Evolutionary conservation across 2,329 filamentous ascomycete genomes (phyloP).

Genomic region (Arthrobotrys pseudoclavata): DNA sequence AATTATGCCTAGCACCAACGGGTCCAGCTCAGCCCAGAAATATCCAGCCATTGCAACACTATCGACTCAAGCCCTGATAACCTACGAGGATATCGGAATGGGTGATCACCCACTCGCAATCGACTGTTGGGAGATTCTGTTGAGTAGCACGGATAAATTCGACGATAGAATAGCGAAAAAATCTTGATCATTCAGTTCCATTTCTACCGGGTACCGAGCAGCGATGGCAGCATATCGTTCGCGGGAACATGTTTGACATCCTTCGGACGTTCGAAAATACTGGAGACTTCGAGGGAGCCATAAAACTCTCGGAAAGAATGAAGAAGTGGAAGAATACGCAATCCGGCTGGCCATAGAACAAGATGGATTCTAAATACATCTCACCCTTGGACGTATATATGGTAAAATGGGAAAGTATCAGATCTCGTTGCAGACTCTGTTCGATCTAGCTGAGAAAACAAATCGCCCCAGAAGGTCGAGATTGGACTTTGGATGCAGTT

Average conservation of each 20-base stretch:
- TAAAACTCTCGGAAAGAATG: neutral
- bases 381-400: neutral
- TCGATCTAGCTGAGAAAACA: neutral
- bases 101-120: neutral
- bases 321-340: neutral
- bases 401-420: neutral
- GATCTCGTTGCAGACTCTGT: neutral
- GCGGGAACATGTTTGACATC: neutral
- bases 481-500: neutral
- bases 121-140: neutral
- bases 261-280: neutral
- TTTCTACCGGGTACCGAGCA: too few species aligned
- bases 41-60: neutral
- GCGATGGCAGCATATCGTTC: neutral
- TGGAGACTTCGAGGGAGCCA: neutral
- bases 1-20: neutral
- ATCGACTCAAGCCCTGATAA: neutral
- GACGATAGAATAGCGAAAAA: too few species aligned
- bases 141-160: neutral
- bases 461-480: neutral
- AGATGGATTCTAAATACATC: neutral
- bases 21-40: neutral
- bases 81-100: neutral
- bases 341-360: neutral
- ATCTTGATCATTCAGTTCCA: neutral